A percentile compares a stretch with the other conserved stretches of the same genome.
These are phyloP conservation scores for Aspergillus panamensis DNA, from an alignment of 495 filamentous ascomycete species.

Conservation along the genomic window DNA sequence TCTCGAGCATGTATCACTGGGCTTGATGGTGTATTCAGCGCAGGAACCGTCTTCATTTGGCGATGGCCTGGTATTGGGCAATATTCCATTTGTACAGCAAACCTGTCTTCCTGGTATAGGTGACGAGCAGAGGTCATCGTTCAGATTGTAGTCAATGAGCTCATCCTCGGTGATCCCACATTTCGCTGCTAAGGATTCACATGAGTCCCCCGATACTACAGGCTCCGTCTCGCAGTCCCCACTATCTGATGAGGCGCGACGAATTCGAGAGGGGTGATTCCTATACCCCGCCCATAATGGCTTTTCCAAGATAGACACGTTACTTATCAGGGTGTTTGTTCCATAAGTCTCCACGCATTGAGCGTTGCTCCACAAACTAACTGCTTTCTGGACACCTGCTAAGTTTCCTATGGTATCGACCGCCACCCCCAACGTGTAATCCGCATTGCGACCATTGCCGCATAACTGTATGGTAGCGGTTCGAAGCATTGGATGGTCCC, in stretches of 20 bases:
- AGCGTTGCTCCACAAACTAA: neutral
- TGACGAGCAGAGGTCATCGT: constrained; percentile 30
- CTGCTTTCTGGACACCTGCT: neutral
- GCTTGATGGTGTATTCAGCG: constrained; percentile 28
- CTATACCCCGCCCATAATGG: neutral
- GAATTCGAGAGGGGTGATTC: neutral
- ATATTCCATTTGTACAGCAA: constrained; percentile 43
- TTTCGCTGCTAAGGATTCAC: constrained; percentile 34
- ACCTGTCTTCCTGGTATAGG: constrained; percentile 37
- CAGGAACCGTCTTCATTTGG: constrained; percentile 45
- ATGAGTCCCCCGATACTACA: constrained; percentile 34
- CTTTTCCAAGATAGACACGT: neutral
- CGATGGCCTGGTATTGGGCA: constrained; percentile 36
- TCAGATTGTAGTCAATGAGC: constrained; percentile 41
- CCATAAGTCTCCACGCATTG: neutral
- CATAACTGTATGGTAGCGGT: constrained; percentile 5
- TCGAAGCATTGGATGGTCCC: neutral
- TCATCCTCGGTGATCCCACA: constrained; percentile 39
- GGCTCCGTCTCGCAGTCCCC: neutral
- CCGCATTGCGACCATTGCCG: neutral
- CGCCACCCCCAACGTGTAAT: constrained; percentile 10
- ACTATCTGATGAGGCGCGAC: neutral
- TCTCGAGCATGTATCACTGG: constrained; percentile 28
- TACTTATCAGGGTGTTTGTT: neutral
- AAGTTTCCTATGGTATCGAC: constrained; percentile 1